Evolutionary conservation across 2,329 filamentous ascomycete species (phyloP).

Genomic region (Trichophyton benhamiae): DNA sequence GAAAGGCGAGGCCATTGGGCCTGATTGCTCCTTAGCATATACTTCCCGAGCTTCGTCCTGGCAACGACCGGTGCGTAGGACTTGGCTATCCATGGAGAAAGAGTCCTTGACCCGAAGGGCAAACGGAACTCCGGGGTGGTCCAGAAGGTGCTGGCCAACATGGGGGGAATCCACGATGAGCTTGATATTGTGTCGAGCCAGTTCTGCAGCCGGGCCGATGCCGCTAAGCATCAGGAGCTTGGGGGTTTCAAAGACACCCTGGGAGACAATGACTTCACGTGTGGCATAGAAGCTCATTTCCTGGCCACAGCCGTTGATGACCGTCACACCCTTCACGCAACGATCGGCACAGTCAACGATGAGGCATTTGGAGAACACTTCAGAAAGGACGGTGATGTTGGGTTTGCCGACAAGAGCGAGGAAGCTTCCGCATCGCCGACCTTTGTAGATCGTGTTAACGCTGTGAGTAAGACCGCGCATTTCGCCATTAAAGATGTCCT

Average conservation of each 20-base stretch:
- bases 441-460: conserved; percentile 46
- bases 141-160: conserved; percentile 24
- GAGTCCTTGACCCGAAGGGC: conserved; percentile 34
- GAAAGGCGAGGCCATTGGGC: conserved; percentile 30
- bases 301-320: conserved; percentile 23
- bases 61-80: conserved; percentile 27
- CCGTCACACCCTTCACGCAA: conserved; percentile 36
- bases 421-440: conserved; percentile 39
- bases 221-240: conserved; percentile 42
- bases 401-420: conserved; percentile 41
- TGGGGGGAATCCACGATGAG: conserved; percentile 24
- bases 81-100: conserved; percentile 26
- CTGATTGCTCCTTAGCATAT: conserved; percentile 32
- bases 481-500: conserved; percentile 39
- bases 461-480: conserved; percentile 44
- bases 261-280: conserved; percentile 38
- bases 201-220: conserved; percentile 27
- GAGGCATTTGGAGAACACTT: conserved; percentile 41
- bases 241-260: conserved; percentile 42
- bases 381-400: conserved; percentile 43
- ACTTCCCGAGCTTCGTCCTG: conserved; percentile 23
- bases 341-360: conserved; percentile 39
- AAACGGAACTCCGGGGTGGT: conserved; percentile 31
- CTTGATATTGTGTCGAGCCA: conserved; percentile 23
- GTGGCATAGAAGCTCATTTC: conserved; percentile 28